Evolutionary conservation across 768 basidiomycete genomes (phyloP).

Genomic region (Sporobolomyces roseus): DNA sequence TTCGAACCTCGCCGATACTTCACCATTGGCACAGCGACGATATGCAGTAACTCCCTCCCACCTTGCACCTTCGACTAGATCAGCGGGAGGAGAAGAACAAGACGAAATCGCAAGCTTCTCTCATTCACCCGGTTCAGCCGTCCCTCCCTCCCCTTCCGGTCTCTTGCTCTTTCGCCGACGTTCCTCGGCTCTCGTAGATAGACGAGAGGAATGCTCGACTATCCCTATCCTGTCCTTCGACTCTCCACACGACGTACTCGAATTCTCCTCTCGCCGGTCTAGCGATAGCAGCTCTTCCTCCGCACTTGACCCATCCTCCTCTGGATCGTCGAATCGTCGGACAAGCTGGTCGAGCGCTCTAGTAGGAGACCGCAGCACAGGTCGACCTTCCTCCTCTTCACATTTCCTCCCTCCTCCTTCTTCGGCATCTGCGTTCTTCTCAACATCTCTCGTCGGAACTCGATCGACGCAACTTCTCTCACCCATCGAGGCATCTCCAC

Average conservation of each 20-base stretch:
- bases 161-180: constrained; percentile 1
- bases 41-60: neutral
- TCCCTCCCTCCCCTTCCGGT: neutral
- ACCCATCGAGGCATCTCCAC: constrained; percentile 11
- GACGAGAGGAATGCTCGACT: neutral
- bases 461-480: neutral
- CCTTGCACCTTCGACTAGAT: neutral
- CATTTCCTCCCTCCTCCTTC: neutral
- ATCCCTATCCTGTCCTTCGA: neutral
- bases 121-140: neutral
- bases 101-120: neutral
- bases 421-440: neutral
- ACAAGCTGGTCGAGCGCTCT: neutral
- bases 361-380: neutral
- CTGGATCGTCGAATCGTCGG: neutral
- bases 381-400: neutral
- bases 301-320: neutral
- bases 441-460: neutral
- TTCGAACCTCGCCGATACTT: no score
- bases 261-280: neutral
- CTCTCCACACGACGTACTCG: neutral
- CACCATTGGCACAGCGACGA: no score
- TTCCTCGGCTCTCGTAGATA: neutral
- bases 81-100: neutral
- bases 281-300: neutral